Percentiles rank a stretch among this genome's conserved stretches.
Conservation (phyloP, 441 rosid genomes). For the Erodium chrysanthum region DNA sequence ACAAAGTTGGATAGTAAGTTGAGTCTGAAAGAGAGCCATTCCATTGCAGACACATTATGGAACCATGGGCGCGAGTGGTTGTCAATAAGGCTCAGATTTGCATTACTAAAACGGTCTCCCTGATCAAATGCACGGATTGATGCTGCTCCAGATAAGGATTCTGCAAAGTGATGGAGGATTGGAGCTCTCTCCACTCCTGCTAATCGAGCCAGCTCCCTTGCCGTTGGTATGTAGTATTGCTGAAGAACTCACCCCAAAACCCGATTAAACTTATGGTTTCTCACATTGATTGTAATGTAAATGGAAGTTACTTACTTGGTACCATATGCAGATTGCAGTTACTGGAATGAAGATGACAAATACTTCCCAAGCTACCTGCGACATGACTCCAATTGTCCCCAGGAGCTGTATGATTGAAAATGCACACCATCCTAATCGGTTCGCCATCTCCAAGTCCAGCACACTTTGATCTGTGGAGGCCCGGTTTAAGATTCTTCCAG, state of each 20-base stretch:
- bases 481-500: constrained; percentile 91
- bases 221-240: constrained; percentile 93
- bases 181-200: constrained; percentile 86
- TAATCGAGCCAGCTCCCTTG: constrained; percentile 87
- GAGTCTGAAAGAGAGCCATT: constrained; percentile 93
- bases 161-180: constrained; percentile 93
- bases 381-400: constrained; percentile 84
- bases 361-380: constrained; percentile 97
- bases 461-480: constrained; percentile 93
- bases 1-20: constrained; percentile 81
- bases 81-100: constrained; percentile 66
- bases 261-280: neutral
- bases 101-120: constrained; percentile 48
- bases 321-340: constrained; percentile 83
- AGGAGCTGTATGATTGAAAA: constrained; percentile 70
- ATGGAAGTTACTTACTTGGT: constrained; percentile 50
- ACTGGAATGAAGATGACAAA: constrained; percentile 94
- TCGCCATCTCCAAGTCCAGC: constrained; percentile 72
- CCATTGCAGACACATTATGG: constrained; percentile 84
- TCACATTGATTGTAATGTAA: neutral
- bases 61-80: constrained; percentile 92
- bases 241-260: constrained; percentile 21
- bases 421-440: constrained; percentile 83
- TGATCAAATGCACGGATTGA: constrained; percentile 89
- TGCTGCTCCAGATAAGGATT: constrained; percentile 86